Evolutionary conservation across 345 rosid genomes (phyloP).

Genomic region (Dimocarpus longan): DNA sequence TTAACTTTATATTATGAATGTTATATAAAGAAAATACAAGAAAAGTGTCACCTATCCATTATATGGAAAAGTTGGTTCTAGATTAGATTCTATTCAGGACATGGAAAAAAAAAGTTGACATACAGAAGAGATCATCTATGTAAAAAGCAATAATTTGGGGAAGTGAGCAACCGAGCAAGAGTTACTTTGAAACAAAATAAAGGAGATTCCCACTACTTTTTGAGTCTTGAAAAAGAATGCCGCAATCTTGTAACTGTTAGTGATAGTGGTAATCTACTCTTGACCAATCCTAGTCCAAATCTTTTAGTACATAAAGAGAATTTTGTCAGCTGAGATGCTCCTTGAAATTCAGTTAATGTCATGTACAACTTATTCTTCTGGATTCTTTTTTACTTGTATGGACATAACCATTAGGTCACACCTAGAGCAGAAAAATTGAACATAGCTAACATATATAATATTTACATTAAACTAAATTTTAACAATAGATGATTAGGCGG

Average conservation of each 20-base stretch:
- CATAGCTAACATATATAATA: no score
- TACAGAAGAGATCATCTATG: neutral
- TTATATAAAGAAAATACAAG: no score
- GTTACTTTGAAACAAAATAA: neutral
- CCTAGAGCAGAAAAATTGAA: neutral
- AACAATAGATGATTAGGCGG: no score
- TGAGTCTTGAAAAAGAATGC: neutral
- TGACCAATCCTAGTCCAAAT: neutral
- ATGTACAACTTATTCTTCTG: neutral
- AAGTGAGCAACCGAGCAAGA: neutral
- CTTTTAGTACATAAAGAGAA: neutral
- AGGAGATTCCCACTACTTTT: conserved; percentile 14
- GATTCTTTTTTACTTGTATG: neutral
- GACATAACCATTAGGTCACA: neutral
- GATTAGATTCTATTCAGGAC: neutral
- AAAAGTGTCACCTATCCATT: neutral
- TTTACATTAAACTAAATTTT: no score
- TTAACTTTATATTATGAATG: neutral
- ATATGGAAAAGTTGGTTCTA: neutral
- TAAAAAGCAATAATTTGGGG: neutral
- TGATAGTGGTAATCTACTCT: neutral
- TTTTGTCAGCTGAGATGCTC: neutral
- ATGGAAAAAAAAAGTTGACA: neutral
- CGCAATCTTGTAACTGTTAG: conserved; percentile 7
- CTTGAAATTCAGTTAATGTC: conserved; percentile 2